Conservation (phyloP, 306 rosid species). For the Pterocarpus macrocarpus region DNA sequence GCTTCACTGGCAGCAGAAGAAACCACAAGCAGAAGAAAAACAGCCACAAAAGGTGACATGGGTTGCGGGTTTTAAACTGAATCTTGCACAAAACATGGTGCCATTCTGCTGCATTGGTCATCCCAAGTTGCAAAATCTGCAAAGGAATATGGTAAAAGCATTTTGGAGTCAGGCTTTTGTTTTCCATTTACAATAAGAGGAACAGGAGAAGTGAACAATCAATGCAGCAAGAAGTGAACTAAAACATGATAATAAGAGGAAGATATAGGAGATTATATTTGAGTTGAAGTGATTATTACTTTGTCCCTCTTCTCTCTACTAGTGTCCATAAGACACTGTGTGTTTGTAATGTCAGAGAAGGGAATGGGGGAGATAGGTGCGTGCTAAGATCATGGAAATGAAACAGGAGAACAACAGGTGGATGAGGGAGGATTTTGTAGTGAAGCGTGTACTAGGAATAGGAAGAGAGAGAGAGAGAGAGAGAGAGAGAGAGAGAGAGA, state of each 20-base stretch:
- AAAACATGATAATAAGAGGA: slow-evolving; percentile 24
- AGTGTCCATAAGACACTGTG: slow-evolving; percentile 51
- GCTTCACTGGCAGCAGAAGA: slow-evolving; percentile 48
- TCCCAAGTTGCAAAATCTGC: slow-evolving; percentile 43
- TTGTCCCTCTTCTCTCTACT: slow-evolving; percentile 16
- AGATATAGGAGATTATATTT: slow-evolving; percentile 20
- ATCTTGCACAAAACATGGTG: slow-evolving; percentile 49
- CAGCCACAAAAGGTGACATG: slow-evolving; percentile 26
- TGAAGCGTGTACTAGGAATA: neutral
- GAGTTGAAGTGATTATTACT: neutral
- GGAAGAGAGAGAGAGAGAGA: neutral
- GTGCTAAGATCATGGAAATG: slow-evolving; percentile 16
- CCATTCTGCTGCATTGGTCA: slow-evolving; percentile 43
- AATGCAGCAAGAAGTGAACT: slow-evolving; percentile 11
- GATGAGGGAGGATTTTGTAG: slow-evolving; percentile 40
- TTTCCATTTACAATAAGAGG: slow-evolving; percentile 41
- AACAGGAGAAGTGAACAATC: neutral
- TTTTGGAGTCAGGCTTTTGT: slow-evolving; percentile 10
- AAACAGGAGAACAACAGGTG: slow-evolving; percentile 21
- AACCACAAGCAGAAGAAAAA: slow-evolving; percentile 45
- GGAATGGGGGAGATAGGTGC: neutral
- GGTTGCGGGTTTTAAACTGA: slow-evolving; percentile 4
- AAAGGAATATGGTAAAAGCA: slow-evolving; percentile 39
- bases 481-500: neutral
- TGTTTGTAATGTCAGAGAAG: slow-evolving; percentile 23